Base-by-base conservation (phyloP, 164 flowering plant species). In the Berberis vulgaris region DNA sequence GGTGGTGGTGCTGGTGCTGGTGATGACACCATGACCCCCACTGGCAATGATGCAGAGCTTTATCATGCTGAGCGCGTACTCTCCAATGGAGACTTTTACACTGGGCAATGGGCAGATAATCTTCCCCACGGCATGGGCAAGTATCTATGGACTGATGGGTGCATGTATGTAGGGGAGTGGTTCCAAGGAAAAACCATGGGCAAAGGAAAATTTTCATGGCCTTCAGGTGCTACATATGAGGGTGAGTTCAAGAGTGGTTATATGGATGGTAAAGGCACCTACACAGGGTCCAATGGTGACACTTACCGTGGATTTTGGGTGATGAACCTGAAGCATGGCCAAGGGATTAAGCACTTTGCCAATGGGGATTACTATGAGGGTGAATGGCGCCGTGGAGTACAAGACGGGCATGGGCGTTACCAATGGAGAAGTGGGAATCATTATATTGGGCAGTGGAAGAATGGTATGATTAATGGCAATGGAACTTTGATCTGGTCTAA, bases 81-180 rank as follows among this genome's bases (percentile, higher is more conserved):
- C 49, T 74, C 86, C 3, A 94, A 94, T 66, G 99, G 97, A 1
- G 99, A 94, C 49, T 81, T 81, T 64, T 94, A 91, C 63, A 81
- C 83, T 0, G 99, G 99, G 1, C 81, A 81, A 41, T 91, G 87
- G 93, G 63, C 69, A 1, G 91, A 86, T 4, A 83, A 72, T 66
- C 78, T 85, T 54, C 99, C 99, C 0, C 84, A 87, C 60, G 97
- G 98, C 8, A 67, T 73, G 7, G 97, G 97, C 0, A 91, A 89
- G 71, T 94, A 89, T 66, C 65, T 88, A 6, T 94, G 99, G 97
- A 81, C 79, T 0, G 98, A 94, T 58, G 98, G 97, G 41, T 94
- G 98, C 68, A 84, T 86, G 96, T 91, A 91, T 68, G 83, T 81
- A 1, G 99, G 99, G 1, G 97, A 91, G 50, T 94, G 96, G 96